phyloP scores from a whole-genome alignment of 306 rosid genomes.

The Aeschynomene evenia region DNA sequence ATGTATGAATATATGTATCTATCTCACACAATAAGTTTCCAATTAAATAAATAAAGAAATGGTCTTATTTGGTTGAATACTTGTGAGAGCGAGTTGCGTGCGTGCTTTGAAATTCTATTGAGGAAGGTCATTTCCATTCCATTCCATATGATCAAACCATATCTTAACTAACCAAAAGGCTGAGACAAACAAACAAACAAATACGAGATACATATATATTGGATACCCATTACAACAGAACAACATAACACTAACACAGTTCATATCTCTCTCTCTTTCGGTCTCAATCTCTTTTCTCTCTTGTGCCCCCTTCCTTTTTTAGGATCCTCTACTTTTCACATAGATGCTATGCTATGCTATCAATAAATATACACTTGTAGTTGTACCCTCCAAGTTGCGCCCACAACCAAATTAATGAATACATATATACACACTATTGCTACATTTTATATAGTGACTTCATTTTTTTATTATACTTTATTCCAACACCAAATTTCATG shows the following conservation, averaged over 20 bases:
- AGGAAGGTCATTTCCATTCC: constrained; percentile 36
- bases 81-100: no score
- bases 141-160: constrained; percentile 34
- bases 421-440: no score
- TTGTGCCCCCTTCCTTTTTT: constrained; percentile 26
- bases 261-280: constrained; percentile 30
- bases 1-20: no score
- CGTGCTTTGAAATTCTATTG: constrained; percentile 20
- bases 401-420: no score
- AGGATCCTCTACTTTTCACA: constrained; percentile 40
- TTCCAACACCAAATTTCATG: no score
- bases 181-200: constrained; percentile 34
- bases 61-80: constrained; percentile 26
- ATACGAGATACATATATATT: constrained; percentile 30
- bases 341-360: background rate
- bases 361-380: constrained; percentile 7
- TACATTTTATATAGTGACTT: background rate
- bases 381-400: constrained; percentile 33
- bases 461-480: no score
- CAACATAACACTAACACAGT: no score
- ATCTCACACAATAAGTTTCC: constrained; percentile 6
- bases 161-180: constrained; percentile 38
- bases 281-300: constrained; percentile 21
- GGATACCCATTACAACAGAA: no score
- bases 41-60: background rate